Conservation (phyloP, 2,329 filamentous ascomycete species). For the Fusarium gaditjirri region DNA sequence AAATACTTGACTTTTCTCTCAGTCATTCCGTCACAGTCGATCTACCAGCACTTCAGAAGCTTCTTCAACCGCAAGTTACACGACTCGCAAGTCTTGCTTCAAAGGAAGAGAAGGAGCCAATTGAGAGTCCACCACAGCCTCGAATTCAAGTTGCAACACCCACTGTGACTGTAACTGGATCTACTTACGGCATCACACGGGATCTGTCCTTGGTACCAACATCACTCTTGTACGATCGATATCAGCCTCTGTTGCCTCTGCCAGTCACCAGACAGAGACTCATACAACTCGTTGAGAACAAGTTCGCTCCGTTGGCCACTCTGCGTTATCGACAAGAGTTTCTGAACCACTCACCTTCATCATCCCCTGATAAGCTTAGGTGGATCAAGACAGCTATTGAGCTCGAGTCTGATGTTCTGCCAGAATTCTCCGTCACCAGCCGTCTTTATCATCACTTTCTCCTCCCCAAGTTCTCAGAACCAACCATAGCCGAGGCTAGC, state of each 20-base stretch:
- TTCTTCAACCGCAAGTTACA: slow-evolving; percentile 42
- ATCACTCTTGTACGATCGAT: slow-evolving; percentile 50
- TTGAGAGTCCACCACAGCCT: slow-evolving; percentile 16
- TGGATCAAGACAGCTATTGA: slow-evolving; percentile 43
- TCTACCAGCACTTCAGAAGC: slow-evolving; percentile 47
- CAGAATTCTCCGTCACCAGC: slow-evolving; percentile 50
- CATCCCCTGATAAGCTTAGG: slow-evolving; percentile 24
- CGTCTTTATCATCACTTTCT: slow-evolving; percentile 50
- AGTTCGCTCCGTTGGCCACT: slow-evolving; percentile 52
- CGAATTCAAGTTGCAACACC: slow-evolving; percentile 44
- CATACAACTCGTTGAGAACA: slow-evolving; percentile 52
- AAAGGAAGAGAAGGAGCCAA: slow-evolving; percentile 21
- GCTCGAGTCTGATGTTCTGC: slow-evolving; percentile 50
- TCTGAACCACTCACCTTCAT: slow-evolving; percentile 32
- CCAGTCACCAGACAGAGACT: slow-evolving; percentile 51
- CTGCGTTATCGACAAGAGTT: slow-evolving; percentile 55
- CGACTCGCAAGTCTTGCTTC: slow-evolving; percentile 38
- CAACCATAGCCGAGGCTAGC: slow-evolving; percentile 52
- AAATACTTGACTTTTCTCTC: slow-evolving; percentile 53
- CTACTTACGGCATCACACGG: slow-evolving; percentile 52
- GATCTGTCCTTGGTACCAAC: slow-evolving; percentile 46
- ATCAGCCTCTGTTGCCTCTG: slow-evolving; percentile 53
- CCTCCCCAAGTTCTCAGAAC: slow-evolving; percentile 43
- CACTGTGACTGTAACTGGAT: slow-evolving; percentile 52
- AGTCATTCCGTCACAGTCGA: slow-evolving; percentile 52